phyloP scores from a whole-genome alignment of 768 basidiomycete species.

The Lactifluus piperatus region DNA sequence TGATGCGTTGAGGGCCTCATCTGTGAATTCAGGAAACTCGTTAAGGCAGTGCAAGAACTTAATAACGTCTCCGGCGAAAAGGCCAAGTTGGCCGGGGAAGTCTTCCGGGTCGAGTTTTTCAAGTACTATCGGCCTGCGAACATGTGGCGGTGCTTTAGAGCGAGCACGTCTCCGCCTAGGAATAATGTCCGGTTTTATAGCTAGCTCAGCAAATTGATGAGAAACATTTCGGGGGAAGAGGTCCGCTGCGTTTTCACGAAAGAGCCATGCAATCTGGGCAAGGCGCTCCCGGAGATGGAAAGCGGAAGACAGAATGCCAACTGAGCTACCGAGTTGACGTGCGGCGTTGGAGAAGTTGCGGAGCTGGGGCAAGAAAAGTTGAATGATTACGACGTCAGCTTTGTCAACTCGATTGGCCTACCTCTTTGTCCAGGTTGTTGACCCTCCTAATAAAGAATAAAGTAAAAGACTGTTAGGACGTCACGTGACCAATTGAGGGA shows the following conservation, averaged over 20 bases:
- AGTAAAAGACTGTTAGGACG: not conserved
- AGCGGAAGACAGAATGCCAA: conserved; percentile 66
- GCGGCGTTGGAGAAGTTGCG: conserved; percentile 71
- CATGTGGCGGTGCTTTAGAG: conserved; percentile 33
- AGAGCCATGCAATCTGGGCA: conserved; percentile 58
- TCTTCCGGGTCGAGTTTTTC: conserved; percentile 54
- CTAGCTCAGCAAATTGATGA: conserved; percentile 34
- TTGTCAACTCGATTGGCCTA: conserved; percentile 21
- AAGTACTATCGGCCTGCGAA: conserved; percentile 43
- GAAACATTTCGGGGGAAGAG: conserved; percentile 62
- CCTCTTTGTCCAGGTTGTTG: conserved; percentile 58
- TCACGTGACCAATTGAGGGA: not conserved
- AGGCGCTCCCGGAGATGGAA: conserved; percentile 64
- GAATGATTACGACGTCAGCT: not conserved
- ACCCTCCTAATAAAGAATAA: conserved; percentile 35
- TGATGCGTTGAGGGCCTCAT: conserved; percentile 61
- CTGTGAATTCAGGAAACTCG: conserved; percentile 72
- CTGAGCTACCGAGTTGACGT: conserved; percentile 67
- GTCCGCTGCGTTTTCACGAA: conserved; percentile 67
- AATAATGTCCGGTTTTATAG: conserved; percentile 30
- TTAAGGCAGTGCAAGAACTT: conserved; percentile 65
- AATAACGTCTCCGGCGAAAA: conserved; percentile 54
- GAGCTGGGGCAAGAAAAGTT: conserved; percentile 37
- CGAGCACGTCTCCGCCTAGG: conserved; percentile 30
- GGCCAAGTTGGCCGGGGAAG: conserved; percentile 57